Evolutionary conservation across 1,284 basidiomycete genomes (phyloP).

Genomic region (Moesziomyces parantarcticus): DNA sequence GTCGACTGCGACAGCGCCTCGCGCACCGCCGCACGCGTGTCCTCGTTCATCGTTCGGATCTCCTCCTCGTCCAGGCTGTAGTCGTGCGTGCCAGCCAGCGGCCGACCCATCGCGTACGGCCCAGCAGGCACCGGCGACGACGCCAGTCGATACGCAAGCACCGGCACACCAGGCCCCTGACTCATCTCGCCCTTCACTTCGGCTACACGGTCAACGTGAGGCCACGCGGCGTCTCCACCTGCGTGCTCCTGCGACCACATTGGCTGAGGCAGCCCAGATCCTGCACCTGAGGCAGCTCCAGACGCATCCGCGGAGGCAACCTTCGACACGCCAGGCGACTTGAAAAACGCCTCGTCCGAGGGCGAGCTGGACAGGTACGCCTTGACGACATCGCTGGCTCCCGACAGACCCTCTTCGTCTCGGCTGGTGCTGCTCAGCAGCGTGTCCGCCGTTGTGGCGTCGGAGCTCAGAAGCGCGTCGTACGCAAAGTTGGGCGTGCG

Average conservation of each 20-base stretch:
- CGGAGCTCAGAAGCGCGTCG: conserved; percentile 24
- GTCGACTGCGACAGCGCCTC: conserved; percentile 42
- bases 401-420: conserved; percentile 14
- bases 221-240: background rate
- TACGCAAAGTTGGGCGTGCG: conserved; percentile 23
- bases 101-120: conserved; percentile 1
- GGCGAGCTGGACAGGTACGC: conserved; percentile 26
- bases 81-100: conserved; percentile 22
- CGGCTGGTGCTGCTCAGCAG: conserved; percentile 26
- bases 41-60: conserved; percentile 44
- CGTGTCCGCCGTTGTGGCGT: conserved; percentile 32
- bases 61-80: conserved; percentile 36
- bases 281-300: background rate
- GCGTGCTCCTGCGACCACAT: background rate
- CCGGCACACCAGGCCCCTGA: background rate
- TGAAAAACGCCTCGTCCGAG: conserved; percentile 28
- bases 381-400: conserved; percentile 26
- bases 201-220: no score
- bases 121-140: conserved; percentile 19
- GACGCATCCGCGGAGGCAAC: background rate
- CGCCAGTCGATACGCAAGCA: conserved; percentile 15
- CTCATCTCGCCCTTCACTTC: background rate
- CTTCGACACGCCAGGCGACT: conserved; percentile 1
- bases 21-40: conserved; percentile 37
- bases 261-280: background rate